Base-by-base conservation (phyloP, 2,329 filamentous ascomycete genomes). In the Xylariomycetidae sp. region DNA sequence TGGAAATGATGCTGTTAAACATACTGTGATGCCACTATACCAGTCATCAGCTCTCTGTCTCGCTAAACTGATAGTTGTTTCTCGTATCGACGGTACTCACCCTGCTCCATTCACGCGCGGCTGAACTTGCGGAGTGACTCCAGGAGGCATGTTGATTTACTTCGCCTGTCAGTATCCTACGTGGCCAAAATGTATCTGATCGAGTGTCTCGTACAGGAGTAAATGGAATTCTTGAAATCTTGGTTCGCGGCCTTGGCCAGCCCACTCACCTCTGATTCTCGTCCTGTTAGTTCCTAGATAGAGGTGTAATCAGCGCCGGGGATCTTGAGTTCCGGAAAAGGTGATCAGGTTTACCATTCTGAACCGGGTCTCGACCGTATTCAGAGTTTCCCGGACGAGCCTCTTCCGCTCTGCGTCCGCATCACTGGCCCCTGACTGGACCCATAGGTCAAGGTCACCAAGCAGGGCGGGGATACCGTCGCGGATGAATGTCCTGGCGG, bases 391-490 rank as follows among this genome's bases (percentile, higher is more conserved):
- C 2, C 61, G 51, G 3, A 68, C 50, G 0, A 36, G 38, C 18
- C 48, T 45, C 29, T 59, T 66, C 10, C 49, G 48, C 40, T 69
- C 64, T 0, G 58, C 59, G 28, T 44, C 53, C 14, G 53, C 46
- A 18, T 48, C 61, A 1, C 61, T 58, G 1, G 60, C 56, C 1
- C 66, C 66, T 16, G 64, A 61, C 31, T 64, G 50, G 2, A 69
- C 54, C 68, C 67, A 73, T 0, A 70, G 53, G 5, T 58, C 50
- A 2, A 67, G 37, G 2, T 63, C 56, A 13, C 55, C 57, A 2
- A 71, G 41, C 3, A 72, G 46, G 0, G 56, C 58, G 1, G 64
- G 62, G 10, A 72, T 59, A 11, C 64, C 49, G 16, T 65, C 49
- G 2, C 50, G 41, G 31, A 71, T 62, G 33, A 64, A 70, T 6